A percentile compares a stretch with the other conserved stretches of the same genome.
Evolutionary conservation across 441 rosid species (phyloP).

Genomic region (Francoa sonchifolia): DNA sequence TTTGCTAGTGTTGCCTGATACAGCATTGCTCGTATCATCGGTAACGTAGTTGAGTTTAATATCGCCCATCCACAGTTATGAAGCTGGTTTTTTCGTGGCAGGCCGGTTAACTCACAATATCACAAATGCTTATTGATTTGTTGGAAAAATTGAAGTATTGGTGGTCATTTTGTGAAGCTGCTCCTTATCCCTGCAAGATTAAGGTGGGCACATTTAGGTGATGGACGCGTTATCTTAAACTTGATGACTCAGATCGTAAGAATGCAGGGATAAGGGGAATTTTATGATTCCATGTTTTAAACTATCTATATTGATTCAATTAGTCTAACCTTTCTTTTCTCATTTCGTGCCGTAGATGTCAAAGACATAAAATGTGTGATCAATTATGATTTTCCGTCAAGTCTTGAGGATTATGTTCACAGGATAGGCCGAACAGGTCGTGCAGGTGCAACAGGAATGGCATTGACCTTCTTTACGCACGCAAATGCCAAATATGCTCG

Average conservation of each 20-base stretch:
- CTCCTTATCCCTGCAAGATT: constrained; percentile 98
- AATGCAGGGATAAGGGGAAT: constrained; percentile 87
- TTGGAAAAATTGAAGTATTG: constrained; percentile 27
- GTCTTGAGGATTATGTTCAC: constrained; percentile 89
- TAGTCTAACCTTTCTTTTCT: constrained; percentile 7
- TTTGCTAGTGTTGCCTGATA: constrained; percentile 18
- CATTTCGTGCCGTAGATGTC: constrained; percentile 54
- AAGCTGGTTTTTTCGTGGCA: constrained; percentile 76
- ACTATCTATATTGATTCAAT: not conserved
- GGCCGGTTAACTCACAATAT: constrained; percentile 78
- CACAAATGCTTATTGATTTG: constrained; percentile 23
- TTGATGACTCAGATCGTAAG: constrained; percentile 53
- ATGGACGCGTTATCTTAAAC: constrained; percentile 73
- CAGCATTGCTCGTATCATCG: constrained; percentile 24
- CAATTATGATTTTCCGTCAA: constrained; percentile 88
- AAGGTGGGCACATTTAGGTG: constrained; percentile 97
- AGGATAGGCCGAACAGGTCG: constrained; percentile 97
- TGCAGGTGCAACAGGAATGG: constrained; percentile 95
- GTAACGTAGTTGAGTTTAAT: constrained; percentile 34
- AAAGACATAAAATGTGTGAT: constrained; percentile 97
- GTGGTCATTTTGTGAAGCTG: constrained; percentile 25
- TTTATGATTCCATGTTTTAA: constrained; percentile 10
- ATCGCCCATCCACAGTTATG: constrained; percentile 62
- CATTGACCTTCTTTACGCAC: constrained; percentile 71
- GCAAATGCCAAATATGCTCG: constrained; percentile 73